phyloP scores from a whole-genome alignment of 2,329 filamentous ascomycete species.

The Raffaelea deltoideospora region DNA sequence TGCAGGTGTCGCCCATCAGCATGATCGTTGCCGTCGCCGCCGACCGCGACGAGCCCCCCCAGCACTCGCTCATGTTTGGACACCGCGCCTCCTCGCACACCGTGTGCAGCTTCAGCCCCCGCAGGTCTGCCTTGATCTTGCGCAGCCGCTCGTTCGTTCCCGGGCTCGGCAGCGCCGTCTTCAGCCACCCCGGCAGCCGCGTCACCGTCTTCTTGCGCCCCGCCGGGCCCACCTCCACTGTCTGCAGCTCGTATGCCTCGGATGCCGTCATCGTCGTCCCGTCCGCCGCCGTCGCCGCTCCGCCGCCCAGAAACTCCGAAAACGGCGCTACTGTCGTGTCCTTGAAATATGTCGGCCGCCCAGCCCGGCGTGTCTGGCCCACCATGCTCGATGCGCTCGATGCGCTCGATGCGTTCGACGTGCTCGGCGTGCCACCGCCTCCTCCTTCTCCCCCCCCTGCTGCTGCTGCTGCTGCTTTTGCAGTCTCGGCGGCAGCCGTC shows the following conservation, averaged over 20 bases:
- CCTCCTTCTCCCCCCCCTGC: too few species aligned
- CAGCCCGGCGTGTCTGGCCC: too few species aligned
- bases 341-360: conserved; percentile 43
- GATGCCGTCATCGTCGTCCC: conserved; percentile 26
- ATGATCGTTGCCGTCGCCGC: conserved; percentile 96
- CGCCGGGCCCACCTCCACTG: conserved; percentile 47
- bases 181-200: conserved; percentile 82
- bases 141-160: conserved; percentile 70
- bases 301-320: conserved; percentile 37
- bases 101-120: conserved; percentile 80
- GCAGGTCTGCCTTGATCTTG: conserved; percentile 84
- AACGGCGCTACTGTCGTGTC: conserved; percentile 41
- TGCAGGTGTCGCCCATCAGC: conserved; percentile 98
- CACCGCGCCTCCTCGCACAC: conserved; percentile 96
- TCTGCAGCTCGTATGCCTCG: conserved; percentile 46
- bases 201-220: conserved; percentile 50
- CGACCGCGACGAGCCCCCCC: conserved; percentile 79
- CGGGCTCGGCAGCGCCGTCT: conserved; percentile 68
- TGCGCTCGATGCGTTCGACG: too few species aligned
- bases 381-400: too few species aligned
- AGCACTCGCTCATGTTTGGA: conserved; percentile 96
- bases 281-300: conserved; percentile 9
- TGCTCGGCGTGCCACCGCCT: too few species aligned
- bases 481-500: too few species aligned
- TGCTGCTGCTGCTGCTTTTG: too few species aligned